Evolutionary conservation across 2,329 filamentous ascomycete genomes (phyloP).

Genomic region (Colletotrichum viniferum): DNA sequence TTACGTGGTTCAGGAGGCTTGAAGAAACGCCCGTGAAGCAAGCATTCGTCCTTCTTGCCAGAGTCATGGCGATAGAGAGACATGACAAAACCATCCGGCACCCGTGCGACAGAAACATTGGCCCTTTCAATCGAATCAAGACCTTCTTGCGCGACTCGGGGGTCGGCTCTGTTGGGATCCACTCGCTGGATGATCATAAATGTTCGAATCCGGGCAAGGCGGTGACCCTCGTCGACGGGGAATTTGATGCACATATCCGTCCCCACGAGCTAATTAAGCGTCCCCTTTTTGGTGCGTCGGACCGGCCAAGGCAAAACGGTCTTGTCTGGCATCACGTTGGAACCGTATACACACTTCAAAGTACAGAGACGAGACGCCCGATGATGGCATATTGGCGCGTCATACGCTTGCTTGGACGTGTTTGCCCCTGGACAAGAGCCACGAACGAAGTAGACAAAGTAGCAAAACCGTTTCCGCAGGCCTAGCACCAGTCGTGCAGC

Average conservation of each 20-base stretch:
- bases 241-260: slow-evolving; percentile 20
- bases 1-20: not conserved
- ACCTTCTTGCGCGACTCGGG: not conserved
- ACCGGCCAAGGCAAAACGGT: not conserved
- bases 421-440: not conserved
- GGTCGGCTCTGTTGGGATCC: not conserved
- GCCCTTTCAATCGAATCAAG: not conserved
- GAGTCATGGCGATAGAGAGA: not conserved
- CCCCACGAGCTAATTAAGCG: slow-evolving; percentile 20
- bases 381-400: not conserved
- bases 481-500: slow-evolving; percentile 6
- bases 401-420: not conserved
- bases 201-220: slow-evolving; percentile 1
- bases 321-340: not conserved
- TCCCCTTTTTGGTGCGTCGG: slow-evolving; percentile 17
- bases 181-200: not conserved
- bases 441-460: not conserved
- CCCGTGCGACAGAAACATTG: not conserved
- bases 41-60: not conserved
- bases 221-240: slow-evolving; percentile 13
- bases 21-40: not conserved
- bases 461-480: not conserved
- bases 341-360: not conserved
- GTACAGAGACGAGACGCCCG: not conserved
- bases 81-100: not conserved